Base-by-base conservation (phyloP, 2,329 filamentous ascomycete species). In the Epichloe typhina region DNA sequence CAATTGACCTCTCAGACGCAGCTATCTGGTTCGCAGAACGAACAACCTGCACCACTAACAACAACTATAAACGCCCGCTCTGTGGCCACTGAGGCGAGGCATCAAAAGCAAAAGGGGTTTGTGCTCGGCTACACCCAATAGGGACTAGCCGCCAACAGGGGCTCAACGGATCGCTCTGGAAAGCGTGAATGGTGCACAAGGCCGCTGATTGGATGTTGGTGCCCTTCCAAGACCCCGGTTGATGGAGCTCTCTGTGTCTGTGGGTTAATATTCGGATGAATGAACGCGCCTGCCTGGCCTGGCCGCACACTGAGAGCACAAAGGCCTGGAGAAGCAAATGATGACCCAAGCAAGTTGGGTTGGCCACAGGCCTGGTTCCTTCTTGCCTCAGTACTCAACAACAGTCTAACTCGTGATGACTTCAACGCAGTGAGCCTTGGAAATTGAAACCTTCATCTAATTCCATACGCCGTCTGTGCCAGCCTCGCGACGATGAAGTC, bases 51-150 rank as follows among this genome's bases (percentile, higher is more conserved):
- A 44, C 39, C 39, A 19, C 36, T 38, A 23, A 21, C 2, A 17
- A 38, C 33, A 19, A 21, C 31, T n/a, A 26, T 26, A 17, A 44
- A 23, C 26, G 47, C 57, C 53, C 53, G 33, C n/a, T 38, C 23
- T 17, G 54, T 56, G 55, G 57, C 53, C 26, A 57, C 56, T 55
- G 57, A 58, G n/a, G 44, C 19, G 42, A 35, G 56, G 56, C 57
- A 59, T 53, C 58, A 17, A 11, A 46, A 23, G 12, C 6, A 65
- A 65, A 66, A 62, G 64, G 64, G 64, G 63, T 63, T 64, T 53
- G 53, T 58, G 63, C 63, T 62, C 51, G 52, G 50, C 62, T 64
- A 66, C 44, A 19, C 61, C 55, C 3, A 19, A 56, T 54, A 8
- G 3, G 53, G 58, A n/a, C 51, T 65, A 61, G 42, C 13, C 4